These are phyloP conservation scores for Coniferiporia sulphurascens DNA, from an alignment of 1,284 basidiomycete species.

Conservation along the genomic window DNA sequence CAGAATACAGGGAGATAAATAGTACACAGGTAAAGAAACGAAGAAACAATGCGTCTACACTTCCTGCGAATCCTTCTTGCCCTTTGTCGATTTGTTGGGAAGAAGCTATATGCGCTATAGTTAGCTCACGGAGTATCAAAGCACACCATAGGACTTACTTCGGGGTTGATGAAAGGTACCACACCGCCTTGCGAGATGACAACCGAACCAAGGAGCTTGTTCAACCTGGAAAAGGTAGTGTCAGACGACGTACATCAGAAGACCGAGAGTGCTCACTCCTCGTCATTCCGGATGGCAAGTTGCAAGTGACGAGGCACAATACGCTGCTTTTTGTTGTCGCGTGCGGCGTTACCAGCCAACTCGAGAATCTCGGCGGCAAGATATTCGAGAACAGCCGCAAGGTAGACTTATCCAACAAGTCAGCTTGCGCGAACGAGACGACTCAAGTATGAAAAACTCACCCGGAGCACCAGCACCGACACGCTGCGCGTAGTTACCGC, in stretches of 20 bases:
- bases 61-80: slow-evolving; percentile 21
- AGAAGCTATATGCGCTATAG: slow-evolving; percentile 42
- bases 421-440: slow-evolving; percentile 1
- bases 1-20: slow-evolving; percentile 6
- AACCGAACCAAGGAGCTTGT: slow-evolving; percentile 74
- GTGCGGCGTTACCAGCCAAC: slow-evolving; percentile 66
- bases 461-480: slow-evolving; percentile 66
- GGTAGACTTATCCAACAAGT: slow-evolving; percentile 49
- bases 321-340: slow-evolving; percentile 80
- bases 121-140: slow-evolving; percentile 1
- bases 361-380: slow-evolving; percentile 74
- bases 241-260: slow-evolving; percentile 15
- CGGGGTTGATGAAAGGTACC: slow-evolving; percentile 57
- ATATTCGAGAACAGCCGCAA: slow-evolving; percentile 71
- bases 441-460: slow-evolving; percentile 29
- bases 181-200: slow-evolving; percentile 89
- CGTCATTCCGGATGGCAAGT: slow-evolving; percentile 86
- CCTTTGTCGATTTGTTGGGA: slow-evolving; percentile 36
- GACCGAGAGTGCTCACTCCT: slow-evolving; percentile 53
- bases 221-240: slow-evolving; percentile 39
- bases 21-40: slow-evolving; percentile 1
- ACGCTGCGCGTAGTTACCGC: slow-evolving; percentile 80
- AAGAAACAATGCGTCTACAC: slow-evolving; percentile 22
- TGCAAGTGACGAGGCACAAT: slow-evolving; percentile 89
- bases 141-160: slow-evolving; percentile 25